A percentile compares a stretch with the other conserved stretches of the same genome.
Evolutionary conservation across 2,329 filamentous ascomycete genomes (phyloP).

Genomic region (Decorospora gaudefroyi): DNA sequence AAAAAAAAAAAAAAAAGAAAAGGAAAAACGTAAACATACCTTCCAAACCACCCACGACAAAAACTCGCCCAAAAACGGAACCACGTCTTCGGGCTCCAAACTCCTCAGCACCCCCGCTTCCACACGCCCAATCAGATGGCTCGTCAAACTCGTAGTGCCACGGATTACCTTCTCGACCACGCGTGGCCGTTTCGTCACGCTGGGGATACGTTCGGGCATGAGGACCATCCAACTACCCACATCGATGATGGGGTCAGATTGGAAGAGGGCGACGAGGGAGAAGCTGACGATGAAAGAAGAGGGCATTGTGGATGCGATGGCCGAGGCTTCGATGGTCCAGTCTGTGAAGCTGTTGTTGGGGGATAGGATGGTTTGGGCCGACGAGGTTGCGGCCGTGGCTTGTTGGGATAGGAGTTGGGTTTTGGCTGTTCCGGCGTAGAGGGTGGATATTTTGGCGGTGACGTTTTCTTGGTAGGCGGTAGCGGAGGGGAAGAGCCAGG

Average conservation of each 20-base stretch:
- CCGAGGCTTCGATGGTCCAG: conserved; percentile 32
- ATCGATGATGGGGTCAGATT: conserved; percentile 20
- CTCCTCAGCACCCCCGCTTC: conserved; percentile 23
- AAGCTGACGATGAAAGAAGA: conserved; percentile 32
- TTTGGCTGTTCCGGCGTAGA: conserved; percentile 30
- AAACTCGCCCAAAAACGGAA: conserved; percentile 33
- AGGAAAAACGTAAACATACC: conserved; percentile 20
- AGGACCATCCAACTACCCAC: conserved; percentile 36
- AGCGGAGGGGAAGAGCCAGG: conserved; percentile 28
- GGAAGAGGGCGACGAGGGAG: conserved; percentile 23
- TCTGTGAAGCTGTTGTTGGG: conserved; percentile 26
- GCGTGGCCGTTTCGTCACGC: neutral
- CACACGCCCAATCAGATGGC: conserved; percentile 31
- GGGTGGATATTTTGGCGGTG: conserved; percentile 21
- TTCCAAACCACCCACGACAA: conserved; percentile 38
- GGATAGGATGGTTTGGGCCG: neutral
- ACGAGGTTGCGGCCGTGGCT: neutral
- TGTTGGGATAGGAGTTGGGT: conserved; percentile 1
- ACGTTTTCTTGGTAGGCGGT: conserved; percentile 16
- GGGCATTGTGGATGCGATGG: conserved; percentile 10
- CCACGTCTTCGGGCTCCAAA: conserved; percentile 27
- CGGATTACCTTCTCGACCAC: conserved; percentile 11
- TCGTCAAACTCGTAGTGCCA: conserved; percentile 33
- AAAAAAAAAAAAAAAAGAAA: too few species aligned
- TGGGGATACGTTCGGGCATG: conserved; percentile 13